Conservation (phyloP, 371 early-diverging fungal species). For the Mortierella sp. region DNA sequence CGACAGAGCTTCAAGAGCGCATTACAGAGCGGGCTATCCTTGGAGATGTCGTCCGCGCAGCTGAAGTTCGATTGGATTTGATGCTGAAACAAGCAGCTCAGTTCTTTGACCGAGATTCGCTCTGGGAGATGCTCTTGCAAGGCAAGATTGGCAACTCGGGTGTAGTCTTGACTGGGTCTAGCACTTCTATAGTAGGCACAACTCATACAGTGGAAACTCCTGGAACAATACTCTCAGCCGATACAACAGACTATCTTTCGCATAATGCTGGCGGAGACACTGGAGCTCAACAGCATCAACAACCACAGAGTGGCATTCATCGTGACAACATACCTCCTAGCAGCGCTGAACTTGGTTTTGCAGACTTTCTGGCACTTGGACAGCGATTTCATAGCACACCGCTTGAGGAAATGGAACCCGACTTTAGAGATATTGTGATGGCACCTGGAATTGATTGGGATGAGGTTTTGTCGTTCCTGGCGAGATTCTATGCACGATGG, state of each 20-base stretch:
- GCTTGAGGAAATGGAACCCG: constrained; percentile 57
- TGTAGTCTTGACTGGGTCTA: constrained; percentile 25
- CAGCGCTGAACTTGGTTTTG: constrained; percentile 41
- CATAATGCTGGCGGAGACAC: constrained; percentile 5
- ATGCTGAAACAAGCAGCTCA: constrained; percentile 57
- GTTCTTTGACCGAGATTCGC: constrained; percentile 57
- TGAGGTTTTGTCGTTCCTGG: constrained; percentile 53
- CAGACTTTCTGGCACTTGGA: constrained; percentile 59
- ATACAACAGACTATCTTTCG: constrained; percentile 27
- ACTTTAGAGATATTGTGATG: constrained; percentile 48
- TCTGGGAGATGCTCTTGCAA: constrained; percentile 58
- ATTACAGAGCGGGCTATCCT: constrained; percentile 50
- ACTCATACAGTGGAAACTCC: constrained; percentile 23
- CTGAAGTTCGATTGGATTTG: constrained; percentile 50
- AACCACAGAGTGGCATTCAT: background rate
- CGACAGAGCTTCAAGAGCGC: constrained; percentile 44
- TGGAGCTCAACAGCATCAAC: background rate
- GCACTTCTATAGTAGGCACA: background rate
- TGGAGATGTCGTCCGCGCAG: constrained; percentile 55
- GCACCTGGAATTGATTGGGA: constrained; percentile 58
- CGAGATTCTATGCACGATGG: constrained; percentile 38
- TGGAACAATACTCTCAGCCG: constrained; percentile 21
- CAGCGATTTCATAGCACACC: constrained; percentile 58
- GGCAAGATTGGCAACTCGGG: constrained; percentile 54
- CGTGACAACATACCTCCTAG: constrained; percentile 4